These are phyloP conservation scores for Candida insectalens DNA, from an alignment of 805 yeast genomes.

Conservation along the genomic window DNA sequence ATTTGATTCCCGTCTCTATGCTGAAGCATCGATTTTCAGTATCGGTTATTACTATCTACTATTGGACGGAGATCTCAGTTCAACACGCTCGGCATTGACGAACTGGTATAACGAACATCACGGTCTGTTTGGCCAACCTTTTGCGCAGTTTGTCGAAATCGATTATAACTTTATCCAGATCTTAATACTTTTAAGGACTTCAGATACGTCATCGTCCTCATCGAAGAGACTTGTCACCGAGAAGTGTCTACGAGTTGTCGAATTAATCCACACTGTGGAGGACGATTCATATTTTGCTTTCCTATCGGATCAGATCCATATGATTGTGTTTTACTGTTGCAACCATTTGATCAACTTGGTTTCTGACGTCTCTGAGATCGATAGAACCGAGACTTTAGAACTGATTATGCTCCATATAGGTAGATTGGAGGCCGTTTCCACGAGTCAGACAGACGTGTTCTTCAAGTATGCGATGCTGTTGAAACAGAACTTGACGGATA, in stretches of 20 bases:
- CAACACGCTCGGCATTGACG: slow-evolving; percentile 30
- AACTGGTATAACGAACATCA: slow-evolving; percentile 66
- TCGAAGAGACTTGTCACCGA: slow-evolving; percentile 3
- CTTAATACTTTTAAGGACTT: slow-evolving; percentile 26
- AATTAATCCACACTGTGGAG: slow-evolving; percentile 25
- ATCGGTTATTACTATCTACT: slow-evolving; percentile 52
- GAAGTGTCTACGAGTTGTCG: slow-evolving; percentile 33
- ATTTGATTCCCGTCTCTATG: slow-evolving; percentile 76
- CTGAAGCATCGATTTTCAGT: slow-evolving; percentile 56
- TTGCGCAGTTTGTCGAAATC: slow-evolving; percentile 64
- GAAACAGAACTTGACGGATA: slow-evolving; percentile 1
- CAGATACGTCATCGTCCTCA: not conserved
- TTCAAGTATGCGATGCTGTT: slow-evolving; percentile 6
- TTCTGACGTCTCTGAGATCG: not conserved
- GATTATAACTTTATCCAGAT: slow-evolving; percentile 56
- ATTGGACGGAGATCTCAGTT: slow-evolving; percentile 11
- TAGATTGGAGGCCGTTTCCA: slow-evolving; percentile 6
- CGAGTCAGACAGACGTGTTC: slow-evolving; percentile 5
- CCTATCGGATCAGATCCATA: slow-evolving; percentile 62
- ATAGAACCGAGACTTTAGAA: not conserved
- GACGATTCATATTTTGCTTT: slow-evolving; percentile 53
- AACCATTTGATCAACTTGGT: slow-evolving; percentile 23
- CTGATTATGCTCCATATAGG: not conserved
- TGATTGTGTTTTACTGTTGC: slow-evolving; percentile 36
- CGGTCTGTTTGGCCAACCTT: slow-evolving; percentile 57